Conservation (phyloP, 345 rosid species). For the Erodium maritimum region DNA sequence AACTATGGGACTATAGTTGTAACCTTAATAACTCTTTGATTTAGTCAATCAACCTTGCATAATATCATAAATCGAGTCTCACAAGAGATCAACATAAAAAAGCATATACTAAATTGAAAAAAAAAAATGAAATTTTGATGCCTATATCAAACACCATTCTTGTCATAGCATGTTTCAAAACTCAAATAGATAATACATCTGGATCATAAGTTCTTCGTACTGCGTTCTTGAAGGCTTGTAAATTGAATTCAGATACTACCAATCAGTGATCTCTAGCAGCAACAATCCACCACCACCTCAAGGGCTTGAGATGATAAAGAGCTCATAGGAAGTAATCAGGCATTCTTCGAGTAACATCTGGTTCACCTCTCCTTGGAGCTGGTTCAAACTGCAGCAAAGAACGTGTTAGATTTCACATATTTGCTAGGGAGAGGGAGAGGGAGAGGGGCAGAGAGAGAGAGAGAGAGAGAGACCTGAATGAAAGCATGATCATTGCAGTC, state of each 20-base stretch:
- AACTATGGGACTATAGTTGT: no score
- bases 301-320: not conserved
- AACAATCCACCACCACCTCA: not conserved
- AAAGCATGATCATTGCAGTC: conserved; percentile 82
- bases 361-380: conserved; percentile 98
- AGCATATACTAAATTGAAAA: not conserved
- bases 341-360: conserved; percentile 90
- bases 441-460: no score
- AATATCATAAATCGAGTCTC: no score
- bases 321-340: conserved; percentile 84
- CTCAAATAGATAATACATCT: not conserved
- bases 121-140: not conserved
- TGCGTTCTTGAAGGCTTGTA: not conserved
- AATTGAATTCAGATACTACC: not conserved
- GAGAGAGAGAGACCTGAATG: conserved; percentile 60
- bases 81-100: no score
- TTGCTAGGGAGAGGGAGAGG: conserved; percentile 2
- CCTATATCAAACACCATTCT: not conserved
- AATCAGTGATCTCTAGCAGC: not conserved
- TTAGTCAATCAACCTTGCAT: no score
- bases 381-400: conserved; percentile 72
- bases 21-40: no score
- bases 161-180: no score
- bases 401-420: not conserved
- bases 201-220: not conserved